Evolutionary conservation across 495 filamentous ascomycete species (phyloP).

Genomic region (Xylaria nigripes): DNA sequence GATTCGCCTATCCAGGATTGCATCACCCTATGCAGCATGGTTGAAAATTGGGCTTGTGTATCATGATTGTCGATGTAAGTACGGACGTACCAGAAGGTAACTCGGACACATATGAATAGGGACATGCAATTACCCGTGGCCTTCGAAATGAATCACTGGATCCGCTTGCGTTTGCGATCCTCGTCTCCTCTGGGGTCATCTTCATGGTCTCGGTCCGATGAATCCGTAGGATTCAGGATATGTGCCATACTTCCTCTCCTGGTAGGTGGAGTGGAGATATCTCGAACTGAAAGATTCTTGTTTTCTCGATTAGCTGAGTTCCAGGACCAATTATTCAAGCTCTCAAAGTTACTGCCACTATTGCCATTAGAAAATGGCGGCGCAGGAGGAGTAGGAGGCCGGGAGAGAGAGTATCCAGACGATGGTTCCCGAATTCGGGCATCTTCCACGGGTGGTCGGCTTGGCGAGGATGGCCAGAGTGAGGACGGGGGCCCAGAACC

Average conservation of each 20-base stretch:
- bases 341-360: conserved; percentile 33
- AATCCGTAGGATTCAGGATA: conserved; percentile 62
- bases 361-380: conserved; percentile 39
- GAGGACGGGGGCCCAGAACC: conserved; percentile 60
- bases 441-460: conserved; percentile 56
- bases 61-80: conserved; percentile 18
- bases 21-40: conserved; percentile 18
- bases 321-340: conserved; percentile 49
- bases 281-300: conserved; percentile 40
- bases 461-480: conserved; percentile 84
- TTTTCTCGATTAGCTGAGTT: conserved; percentile 36
- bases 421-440: conserved; percentile 76
- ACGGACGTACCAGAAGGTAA: conserved; percentile 6
- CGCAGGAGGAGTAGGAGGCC: conserved; percentile 63
- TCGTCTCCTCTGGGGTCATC: conserved; percentile 42
- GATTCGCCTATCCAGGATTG: conserved; percentile 20
- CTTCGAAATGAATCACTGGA: conserved; percentile 32
- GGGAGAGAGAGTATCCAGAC: conserved; percentile 75
- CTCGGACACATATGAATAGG: not conserved
- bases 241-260: conserved; percentile 53
- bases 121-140: not conserved
- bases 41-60: conserved; percentile 15
- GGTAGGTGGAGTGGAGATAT: conserved; percentile 49
- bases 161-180: conserved; percentile 74
- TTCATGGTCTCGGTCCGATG: conserved; percentile 37